These are phyloP conservation scores for Fragaria ananassa DNA, from an alignment of 306 rosid species.

Conservation along the genomic window DNA sequence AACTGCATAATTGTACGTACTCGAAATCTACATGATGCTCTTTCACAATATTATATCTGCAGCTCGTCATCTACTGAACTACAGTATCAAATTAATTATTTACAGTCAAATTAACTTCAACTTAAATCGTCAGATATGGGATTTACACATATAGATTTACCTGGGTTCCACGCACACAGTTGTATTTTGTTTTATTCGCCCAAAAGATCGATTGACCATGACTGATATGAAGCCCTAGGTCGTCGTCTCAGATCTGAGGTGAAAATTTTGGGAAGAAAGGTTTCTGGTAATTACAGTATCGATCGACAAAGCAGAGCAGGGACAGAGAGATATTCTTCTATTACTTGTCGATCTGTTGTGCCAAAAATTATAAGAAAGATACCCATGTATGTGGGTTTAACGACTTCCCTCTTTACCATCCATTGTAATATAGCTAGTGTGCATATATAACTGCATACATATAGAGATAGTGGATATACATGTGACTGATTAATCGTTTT, in stretches of 20 bases:
- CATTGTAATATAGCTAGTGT: not conserved
- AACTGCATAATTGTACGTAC: conserved; percentile 8
- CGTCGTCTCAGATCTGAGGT: not conserved
- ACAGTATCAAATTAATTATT: not conserved
- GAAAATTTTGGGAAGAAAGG: not conserved
- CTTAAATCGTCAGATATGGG: not conserved
- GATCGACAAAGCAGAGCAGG: not conserved
- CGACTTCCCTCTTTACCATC: not conserved
- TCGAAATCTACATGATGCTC: not conserved
- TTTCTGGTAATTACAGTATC: not conserved
- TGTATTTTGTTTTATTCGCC: not conserved
- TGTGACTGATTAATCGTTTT: not conserved
- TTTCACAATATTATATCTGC: not conserved
- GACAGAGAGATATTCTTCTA: conserved; percentile 6
- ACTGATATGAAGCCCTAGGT: not conserved
- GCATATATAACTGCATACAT: too few species aligned
- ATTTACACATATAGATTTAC: not conserved
- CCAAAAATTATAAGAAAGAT: not conserved
- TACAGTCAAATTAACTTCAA: not conserved
- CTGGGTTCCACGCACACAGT: conserved; percentile 13
- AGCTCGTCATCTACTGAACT: not conserved
- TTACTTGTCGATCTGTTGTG: not conserved
- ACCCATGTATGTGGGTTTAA: not conserved
- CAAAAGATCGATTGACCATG: not conserved
- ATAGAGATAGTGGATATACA: not conserved